phyloP scores from a whole-genome alignment of 1,284 basidiomycete species.

The Tylopilus sp. region DNA sequence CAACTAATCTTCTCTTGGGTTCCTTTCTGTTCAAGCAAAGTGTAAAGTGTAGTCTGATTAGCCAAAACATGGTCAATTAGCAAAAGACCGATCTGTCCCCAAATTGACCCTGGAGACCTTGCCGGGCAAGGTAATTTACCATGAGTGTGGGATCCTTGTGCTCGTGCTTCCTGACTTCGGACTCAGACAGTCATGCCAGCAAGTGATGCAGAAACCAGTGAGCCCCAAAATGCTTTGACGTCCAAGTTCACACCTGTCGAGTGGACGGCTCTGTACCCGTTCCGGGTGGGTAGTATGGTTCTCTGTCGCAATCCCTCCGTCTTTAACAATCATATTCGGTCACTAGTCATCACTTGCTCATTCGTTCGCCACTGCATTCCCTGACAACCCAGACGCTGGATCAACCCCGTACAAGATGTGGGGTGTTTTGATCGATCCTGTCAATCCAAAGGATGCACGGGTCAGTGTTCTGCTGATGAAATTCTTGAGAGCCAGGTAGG shows the following conservation, averaged over 20 bases:
- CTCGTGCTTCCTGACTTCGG: too few species aligned
- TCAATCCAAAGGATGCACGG: constrained; percentile 50
- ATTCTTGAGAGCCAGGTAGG: constrained; percentile 72
- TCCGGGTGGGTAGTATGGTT: constrained; percentile 44
- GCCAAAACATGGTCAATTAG: too few species aligned
- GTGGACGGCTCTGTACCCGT: constrained; percentile 63
- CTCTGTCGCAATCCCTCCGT: background rate
- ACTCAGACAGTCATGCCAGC: too few species aligned
- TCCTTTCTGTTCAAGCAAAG: too few species aligned
- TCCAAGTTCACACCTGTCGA: constrained; percentile 63
- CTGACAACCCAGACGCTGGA: constrained; percentile 49
- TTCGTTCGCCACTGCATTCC: constrained; percentile 41
- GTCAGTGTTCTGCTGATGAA: constrained; percentile 74
- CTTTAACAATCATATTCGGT: background rate
- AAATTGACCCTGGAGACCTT: too few species aligned
- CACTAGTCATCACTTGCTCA: constrained; percentile 52
- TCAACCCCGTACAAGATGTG: constrained; percentile 57
- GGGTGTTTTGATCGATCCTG: constrained; percentile 64
- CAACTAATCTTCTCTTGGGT: too few species aligned
- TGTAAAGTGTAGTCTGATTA: too few species aligned
- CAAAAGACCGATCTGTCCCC: too few species aligned
- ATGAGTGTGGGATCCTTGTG: too few species aligned
- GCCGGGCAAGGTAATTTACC: too few species aligned
- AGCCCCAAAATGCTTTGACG: constrained; percentile 67
- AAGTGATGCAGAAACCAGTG: constrained; percentile 24